A percentile compares a stretch with the other conserved stretches of the same genome.
Conservation (phyloP, 2,329 filamentous ascomycete species). For the Stachybotrys chartarum region DNA sequence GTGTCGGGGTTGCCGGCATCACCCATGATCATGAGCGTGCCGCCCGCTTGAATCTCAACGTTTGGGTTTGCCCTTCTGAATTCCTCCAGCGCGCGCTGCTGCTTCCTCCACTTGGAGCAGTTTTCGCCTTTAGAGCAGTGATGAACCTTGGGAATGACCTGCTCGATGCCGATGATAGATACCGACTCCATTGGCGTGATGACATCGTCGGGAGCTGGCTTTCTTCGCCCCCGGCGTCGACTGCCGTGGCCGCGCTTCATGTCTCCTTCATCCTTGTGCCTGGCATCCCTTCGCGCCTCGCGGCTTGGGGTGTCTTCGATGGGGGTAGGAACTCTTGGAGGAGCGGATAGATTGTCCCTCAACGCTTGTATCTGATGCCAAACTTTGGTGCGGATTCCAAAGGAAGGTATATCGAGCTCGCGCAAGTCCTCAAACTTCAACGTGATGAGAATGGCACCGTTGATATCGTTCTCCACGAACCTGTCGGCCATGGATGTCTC, state of each 20-base stretch:
- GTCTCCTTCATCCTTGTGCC: slow-evolving; percentile 22
- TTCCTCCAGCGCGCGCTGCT: slow-evolving; percentile 68
- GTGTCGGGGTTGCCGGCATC: slow-evolving; percentile 72
- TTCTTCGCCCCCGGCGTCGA: slow-evolving; percentile 30
- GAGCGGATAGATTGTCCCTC: slow-evolving; percentile 45
- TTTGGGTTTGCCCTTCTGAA: slow-evolving; percentile 71
- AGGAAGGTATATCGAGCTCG: slow-evolving; percentile 73
- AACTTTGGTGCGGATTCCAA: slow-evolving; percentile 70
- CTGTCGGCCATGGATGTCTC: slow-evolving; percentile 71
- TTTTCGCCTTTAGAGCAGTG: slow-evolving; percentile 80
- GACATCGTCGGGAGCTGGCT: slow-evolving; percentile 47
- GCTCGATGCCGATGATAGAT: slow-evolving; percentile 88
- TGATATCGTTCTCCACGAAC: slow-evolving; percentile 90
- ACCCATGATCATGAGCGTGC: slow-evolving; percentile 69
- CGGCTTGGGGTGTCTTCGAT: slow-evolving; percentile 53
- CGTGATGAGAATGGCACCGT: slow-evolving; percentile 78
- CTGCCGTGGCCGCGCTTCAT: slow-evolving; percentile 31
- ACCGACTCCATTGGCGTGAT: slow-evolving; percentile 78
- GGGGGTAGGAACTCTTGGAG: slow-evolving; percentile 48
- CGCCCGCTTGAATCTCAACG: slow-evolving; percentile 44
- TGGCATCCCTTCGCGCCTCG: slow-evolving; percentile 38
- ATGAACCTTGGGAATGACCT: slow-evolving; percentile 78
- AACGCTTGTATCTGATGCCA: slow-evolving; percentile 75
- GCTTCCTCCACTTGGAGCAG: slow-evolving; percentile 74
- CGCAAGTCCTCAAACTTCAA: slow-evolving; percentile 83